Evolutionary conservation across 768 basidiomycete species (phyloP).

Genomic region (Chalciporus pseudorubinellus): DNA sequence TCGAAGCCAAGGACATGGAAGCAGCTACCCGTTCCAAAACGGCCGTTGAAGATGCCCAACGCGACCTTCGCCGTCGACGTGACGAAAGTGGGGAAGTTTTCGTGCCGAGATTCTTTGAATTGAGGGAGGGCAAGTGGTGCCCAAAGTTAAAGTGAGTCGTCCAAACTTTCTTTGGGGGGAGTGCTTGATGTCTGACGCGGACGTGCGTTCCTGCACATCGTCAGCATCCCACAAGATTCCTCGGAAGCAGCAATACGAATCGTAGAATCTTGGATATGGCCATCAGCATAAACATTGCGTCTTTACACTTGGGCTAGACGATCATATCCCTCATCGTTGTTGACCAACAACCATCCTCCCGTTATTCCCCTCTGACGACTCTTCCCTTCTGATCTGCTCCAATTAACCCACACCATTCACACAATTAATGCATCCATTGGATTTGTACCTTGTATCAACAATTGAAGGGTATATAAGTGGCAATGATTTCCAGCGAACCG

Average conservation of each 20-base stretch:
- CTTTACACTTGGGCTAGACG: conserved; percentile 1
- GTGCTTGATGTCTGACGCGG: neutral
- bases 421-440: conserved; percentile 36
- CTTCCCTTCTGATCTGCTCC: conserved; percentile 4
- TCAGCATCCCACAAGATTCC: conserved; percentile 65
- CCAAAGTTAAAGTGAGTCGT: conserved; percentile 70
- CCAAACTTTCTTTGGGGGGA: neutral
- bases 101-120: conserved; percentile 79
- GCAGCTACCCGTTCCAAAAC: conserved; percentile 89
- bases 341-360: neutral
- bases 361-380: conserved; percentile 1
- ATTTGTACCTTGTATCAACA: conserved; percentile 40
- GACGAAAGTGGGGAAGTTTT: conserved; percentile 73
- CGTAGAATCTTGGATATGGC: conserved; percentile 81
- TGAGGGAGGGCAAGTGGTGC: conserved; percentile 74
- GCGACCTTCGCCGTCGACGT: conserved; percentile 70
- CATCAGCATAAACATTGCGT: conserved; percentile 17
- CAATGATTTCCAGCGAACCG: conserved; percentile 21
- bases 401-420: conserved; percentile 20
- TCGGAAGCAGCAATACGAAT: conserved; percentile 60
- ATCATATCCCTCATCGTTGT: conserved; percentile 25
- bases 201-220: neutral
- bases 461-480: conserved; percentile 36
- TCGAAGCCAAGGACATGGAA: conserved; percentile 88
- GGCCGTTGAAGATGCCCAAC: conserved; percentile 86